Evolutionary conservation across 768 basidiomycete genomes (phyloP), one percentile per base, ranked within the genome.

Genomic region (Neoboletus subvelutipes): DNA sequence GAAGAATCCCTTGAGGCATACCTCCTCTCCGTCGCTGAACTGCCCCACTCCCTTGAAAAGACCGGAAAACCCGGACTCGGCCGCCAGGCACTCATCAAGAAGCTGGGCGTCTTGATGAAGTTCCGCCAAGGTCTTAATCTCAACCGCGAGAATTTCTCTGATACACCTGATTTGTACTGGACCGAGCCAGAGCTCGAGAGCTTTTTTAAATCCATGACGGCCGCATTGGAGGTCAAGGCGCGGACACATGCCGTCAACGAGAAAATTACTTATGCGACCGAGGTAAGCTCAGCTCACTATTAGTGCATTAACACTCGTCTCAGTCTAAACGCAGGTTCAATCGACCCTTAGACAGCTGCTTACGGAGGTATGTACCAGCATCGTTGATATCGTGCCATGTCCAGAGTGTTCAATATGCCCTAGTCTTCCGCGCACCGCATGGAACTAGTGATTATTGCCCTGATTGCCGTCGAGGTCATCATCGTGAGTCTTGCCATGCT

Each of bases 101-200:
- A 96, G 71, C 80, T 98, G 2, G 96, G 96, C 11, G 85, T 90
- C 66, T 78, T 98, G 52, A 87, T 98, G 82, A 88, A 87, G 65
- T 92, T 98, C 70, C 80, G 96, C 43, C 96, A 98, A 74, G 87
- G 91, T 24, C 77, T 97, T 29, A 98, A 97, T 65, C 82, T 98
- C 51, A 93, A 90, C 64, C 78, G 88, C 45, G 89, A 93, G 68
- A 95, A 93, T 64, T 92, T 94, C 65, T 85, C 86, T 46, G 94
- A 95, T 65, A 85, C 87, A 1, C 92, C 91, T 0, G 90, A 97
- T 71, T 88, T 98, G 62, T 94, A 97, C 70, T 98, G 96, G 95
- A 81, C 88, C 18, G 92, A 97, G 67, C 92, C 94, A 1, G 90
- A 87, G 59, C 79, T 98, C 6, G 95, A 98, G 76, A 88, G 80